A percentile compares a stretch with the other conserved stretches of the same genome.
These are phyloP conservation scores for Tuber umbilicatum DNA, from an alignment of 495 filamentous ascomycete species.

Conservation along the genomic window DNA sequence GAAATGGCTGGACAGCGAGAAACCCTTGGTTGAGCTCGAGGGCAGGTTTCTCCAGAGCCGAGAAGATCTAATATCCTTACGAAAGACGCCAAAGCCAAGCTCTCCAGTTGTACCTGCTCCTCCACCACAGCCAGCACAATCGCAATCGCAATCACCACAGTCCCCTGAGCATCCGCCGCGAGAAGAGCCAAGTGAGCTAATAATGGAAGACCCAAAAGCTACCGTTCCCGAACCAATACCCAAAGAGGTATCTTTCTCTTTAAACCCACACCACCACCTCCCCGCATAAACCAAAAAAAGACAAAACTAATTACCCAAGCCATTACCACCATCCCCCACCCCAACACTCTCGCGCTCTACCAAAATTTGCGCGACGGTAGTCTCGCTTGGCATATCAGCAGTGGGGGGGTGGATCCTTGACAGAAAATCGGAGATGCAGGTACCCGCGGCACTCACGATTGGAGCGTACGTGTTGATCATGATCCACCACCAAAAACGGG, in stretches of 20 bases:
- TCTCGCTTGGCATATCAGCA: not conserved
- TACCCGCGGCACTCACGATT: slow-evolving; percentile 2
- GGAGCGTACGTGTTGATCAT: slow-evolving; percentile 5
- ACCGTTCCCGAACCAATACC: not conserved
- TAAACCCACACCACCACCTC: not conserved
- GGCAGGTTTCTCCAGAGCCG: slow-evolving; percentile 12
- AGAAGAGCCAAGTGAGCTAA: not conserved
- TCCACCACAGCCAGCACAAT: not conserved
- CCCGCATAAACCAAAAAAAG: not conserved
- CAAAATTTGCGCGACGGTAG: not conserved
- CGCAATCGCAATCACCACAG: not conserved
- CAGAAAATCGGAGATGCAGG: not conserved
- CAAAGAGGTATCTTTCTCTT: not conserved
- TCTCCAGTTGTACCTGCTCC: not conserved
- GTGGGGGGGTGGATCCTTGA: not conserved
- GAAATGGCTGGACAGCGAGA: slow-evolving; percentile 22
- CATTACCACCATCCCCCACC: not conserved
- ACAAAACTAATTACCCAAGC: slow-evolving; percentile 1
- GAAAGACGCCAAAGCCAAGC: not conserved
- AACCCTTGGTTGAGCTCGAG: slow-evolving; percentile 24
- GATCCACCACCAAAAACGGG: not conserved
- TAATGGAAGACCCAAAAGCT: not conserved
- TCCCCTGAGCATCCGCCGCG: not conserved
- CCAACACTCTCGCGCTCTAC: not conserved
- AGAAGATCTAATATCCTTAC: not conserved